These are phyloP conservation scores for Trichoderma aggressivum DNA, from an alignment of 2,329 filamentous ascomycete species.

Conservation along the genomic window DNA sequence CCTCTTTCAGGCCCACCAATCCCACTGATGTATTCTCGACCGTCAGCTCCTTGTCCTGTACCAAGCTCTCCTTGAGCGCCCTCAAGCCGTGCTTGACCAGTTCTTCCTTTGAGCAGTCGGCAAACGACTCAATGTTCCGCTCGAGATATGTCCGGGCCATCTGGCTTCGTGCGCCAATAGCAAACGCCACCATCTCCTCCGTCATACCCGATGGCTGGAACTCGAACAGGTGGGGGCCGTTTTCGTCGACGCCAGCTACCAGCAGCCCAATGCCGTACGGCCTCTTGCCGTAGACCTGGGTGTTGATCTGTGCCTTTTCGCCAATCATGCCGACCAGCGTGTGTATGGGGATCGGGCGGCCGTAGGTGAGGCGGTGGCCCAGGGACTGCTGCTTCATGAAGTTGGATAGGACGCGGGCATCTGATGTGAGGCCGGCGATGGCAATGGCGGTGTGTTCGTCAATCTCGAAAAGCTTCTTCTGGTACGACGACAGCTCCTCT, in stretches of 20 bases:
- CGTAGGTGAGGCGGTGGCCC: slow-evolving; percentile 91
- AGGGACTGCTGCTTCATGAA: slow-evolving; percentile 99
- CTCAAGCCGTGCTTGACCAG: slow-evolving; percentile 85
- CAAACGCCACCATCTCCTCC: slow-evolving; percentile 94
- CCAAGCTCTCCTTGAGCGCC: slow-evolving; percentile 91
- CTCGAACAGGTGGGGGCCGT: slow-evolving; percentile 93
- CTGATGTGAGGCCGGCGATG: slow-evolving; percentile 93
- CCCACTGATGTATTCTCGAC: slow-evolving; percentile 95
- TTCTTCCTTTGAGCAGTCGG: slow-evolving; percentile 72
- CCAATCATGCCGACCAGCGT: slow-evolving; percentile 89
- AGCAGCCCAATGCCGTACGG: slow-evolving; percentile 94
- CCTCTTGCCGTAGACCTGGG: slow-evolving; percentile 93
- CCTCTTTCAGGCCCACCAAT: slow-evolving; percentile 63
- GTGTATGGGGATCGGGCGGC: slow-evolving; percentile 85
- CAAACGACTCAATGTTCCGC: slow-evolving; percentile 82
- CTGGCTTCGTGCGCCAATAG: slow-evolving; percentile 92
- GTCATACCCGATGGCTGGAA: slow-evolving; percentile 96
- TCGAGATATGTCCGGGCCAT: slow-evolving; percentile 98
- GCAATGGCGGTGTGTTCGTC: slow-evolving; percentile 94
- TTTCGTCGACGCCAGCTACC: slow-evolving; percentile 89
- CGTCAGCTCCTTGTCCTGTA: slow-evolving; percentile 96
- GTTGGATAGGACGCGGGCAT: slow-evolving; percentile 98
- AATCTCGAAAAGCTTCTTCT: slow-evolving; percentile 97
- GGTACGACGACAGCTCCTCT: slow-evolving; percentile 98
- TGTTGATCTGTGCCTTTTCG: slow-evolving; percentile 96